Conservation (phyloP, 306 rosid genomes). For the Hippophae tibetana region DNA sequence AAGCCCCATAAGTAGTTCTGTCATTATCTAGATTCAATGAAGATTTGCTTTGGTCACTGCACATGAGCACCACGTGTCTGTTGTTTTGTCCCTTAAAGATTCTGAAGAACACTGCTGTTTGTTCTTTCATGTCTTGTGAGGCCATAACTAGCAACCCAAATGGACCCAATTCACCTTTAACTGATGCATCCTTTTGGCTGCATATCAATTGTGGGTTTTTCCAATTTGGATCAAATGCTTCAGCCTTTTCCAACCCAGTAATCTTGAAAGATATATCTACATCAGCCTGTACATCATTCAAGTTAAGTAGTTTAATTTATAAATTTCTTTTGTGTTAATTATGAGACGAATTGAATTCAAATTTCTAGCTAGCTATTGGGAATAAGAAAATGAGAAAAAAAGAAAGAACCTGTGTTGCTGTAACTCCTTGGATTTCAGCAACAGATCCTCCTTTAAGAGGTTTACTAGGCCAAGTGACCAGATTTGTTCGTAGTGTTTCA, state of each 20-base stretch:
- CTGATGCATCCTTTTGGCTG: slow-evolving; percentile 35
- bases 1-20: slow-evolving; percentile 50
- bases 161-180: slow-evolving; percentile 51
- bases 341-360: too few relatives aligned
- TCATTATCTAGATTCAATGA: slow-evolving; percentile 55
- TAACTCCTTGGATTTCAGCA: slow-evolving; percentile 39
- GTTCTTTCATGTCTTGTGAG: slow-evolving; percentile 49
- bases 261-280: slow-evolving; percentile 50
- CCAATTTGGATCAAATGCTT: slow-evolving; percentile 37
- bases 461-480: slow-evolving; percentile 26
- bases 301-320: background rate
- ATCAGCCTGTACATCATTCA: slow-evolving; percentile 42
- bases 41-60: slow-evolving; percentile 80
- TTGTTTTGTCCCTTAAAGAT: slow-evolving; percentile 32
- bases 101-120: slow-evolving; percentile 69
- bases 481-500: slow-evolving; percentile 40
- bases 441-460: slow-evolving; percentile 36
- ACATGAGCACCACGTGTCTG: slow-evolving; percentile 47
- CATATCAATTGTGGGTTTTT: slow-evolving; percentile 51
- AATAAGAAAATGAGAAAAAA: background rate
- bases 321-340: too few relatives aligned
- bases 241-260: slow-evolving; percentile 33
- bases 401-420: slow-evolving; percentile 38
- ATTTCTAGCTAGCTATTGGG: too few relatives aligned
- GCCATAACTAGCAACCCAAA: slow-evolving; percentile 57